Evolutionary conservation across 2,329 filamentous ascomycete species (phyloP).

Genomic region (Myotisia sp.): DNA sequence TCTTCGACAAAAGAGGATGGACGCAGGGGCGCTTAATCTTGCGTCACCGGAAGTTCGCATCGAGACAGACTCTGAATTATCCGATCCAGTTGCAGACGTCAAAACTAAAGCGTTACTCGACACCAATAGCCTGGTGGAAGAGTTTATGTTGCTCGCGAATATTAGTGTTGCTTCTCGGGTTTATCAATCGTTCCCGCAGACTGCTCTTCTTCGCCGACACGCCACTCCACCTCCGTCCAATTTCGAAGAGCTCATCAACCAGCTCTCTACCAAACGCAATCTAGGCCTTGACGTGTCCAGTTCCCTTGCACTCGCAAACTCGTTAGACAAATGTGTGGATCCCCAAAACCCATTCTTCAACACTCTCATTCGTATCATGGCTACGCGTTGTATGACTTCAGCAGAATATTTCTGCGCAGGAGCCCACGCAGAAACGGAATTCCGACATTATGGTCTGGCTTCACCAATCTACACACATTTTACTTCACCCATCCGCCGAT

Average conservation of each 20-base stretch:
- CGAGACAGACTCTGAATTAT: conserved; percentile 87
- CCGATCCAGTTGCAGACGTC: conserved; percentile 77
- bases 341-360: conserved; percentile 86
- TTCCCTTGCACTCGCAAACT: conserved; percentile 85
- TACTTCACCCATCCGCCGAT: conserved; percentile 90
- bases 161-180: conserved; percentile 84
- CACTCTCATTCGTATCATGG: conserved; percentile 91
- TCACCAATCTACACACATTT: conserved; percentile 98
- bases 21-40: conserved; percentile 84
- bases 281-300: conserved; percentile 71
- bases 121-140: conserved; percentile 94
- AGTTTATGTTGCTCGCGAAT: conserved; percentile 99
- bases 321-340: conserved; percentile 73
- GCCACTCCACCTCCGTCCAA: conserved; percentile 85
- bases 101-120: conserved; percentile 89
- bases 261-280: conserved; percentile 73
- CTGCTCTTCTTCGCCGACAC: conserved; percentile 83
- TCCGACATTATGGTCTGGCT: conserved; percentile 91
- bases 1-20: conserved; percentile 87
- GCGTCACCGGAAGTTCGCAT: conserved; percentile 97
- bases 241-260: conserved; percentile 84
- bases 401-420: conserved; percentile 97
- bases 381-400: conserved; percentile 97
- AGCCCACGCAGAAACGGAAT: conserved; percentile 83
- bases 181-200: conserved; percentile 85